Conservation (phyloP, 2,329 filamentous ascomycete species). For the Fusarium buxicola region DNA sequence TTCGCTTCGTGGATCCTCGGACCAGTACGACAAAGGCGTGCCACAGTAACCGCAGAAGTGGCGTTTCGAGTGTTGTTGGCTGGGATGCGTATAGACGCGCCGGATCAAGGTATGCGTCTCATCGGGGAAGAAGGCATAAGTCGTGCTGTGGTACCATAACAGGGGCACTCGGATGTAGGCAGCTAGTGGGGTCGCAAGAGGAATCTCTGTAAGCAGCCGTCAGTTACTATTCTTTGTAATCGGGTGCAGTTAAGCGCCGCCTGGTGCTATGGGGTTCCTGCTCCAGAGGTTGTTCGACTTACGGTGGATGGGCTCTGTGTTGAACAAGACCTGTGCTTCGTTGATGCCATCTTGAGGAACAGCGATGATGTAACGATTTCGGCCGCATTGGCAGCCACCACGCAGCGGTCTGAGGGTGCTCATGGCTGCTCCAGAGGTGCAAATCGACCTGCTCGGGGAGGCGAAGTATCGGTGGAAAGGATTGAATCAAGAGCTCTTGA, state of each 20-base stretch:
- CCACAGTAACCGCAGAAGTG: constrained; percentile 95
- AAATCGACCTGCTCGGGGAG: not conserved
- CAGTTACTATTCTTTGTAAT: constrained; percentile 15
- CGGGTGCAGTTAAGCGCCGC: constrained; percentile 1
- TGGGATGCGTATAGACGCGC: constrained; percentile 71
- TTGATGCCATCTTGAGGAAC: constrained; percentile 70
- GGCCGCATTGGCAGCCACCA: constrained; percentile 86
- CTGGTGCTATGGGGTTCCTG: not conserved
- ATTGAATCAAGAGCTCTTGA: not conserved
- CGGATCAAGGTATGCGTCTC: constrained; percentile 77
- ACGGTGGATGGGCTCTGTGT: constrained; percentile 78
- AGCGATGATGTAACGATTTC: constrained; percentile 82
- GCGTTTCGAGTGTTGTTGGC: constrained; percentile 70
- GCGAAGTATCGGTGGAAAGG: not conserved
- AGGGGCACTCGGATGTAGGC: constrained; percentile 88
- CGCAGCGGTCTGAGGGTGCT: constrained; percentile 67
- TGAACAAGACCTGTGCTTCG: constrained; percentile 78
- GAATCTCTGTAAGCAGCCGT: constrained; percentile 61
- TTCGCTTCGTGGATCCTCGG: constrained; percentile 76
- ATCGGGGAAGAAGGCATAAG: constrained; percentile 80
- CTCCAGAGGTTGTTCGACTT: constrained; percentile 54
- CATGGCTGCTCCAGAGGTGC: constrained; percentile 52
- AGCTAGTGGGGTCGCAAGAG: constrained; percentile 78
- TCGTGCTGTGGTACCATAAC: constrained; percentile 81
- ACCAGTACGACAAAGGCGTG: constrained; percentile 86